phyloP scores from a whole-genome alignment of 441 rosid genomes.

The Omphalea diandra region DNA sequence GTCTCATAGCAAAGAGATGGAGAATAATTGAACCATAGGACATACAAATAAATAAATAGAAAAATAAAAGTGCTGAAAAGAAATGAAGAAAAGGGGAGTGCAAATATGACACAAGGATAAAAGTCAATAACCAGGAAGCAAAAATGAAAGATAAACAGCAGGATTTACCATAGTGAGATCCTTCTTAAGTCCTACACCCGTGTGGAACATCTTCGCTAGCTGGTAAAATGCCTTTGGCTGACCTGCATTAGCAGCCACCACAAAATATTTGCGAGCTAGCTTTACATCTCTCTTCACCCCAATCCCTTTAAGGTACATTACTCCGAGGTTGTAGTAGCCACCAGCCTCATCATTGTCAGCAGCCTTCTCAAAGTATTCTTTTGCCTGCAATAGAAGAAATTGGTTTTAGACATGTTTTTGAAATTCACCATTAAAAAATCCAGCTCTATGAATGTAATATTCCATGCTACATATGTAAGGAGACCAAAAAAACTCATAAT shows the following conservation, averaged over 20 bases:
- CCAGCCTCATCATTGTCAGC: slow-evolving; percentile 77
- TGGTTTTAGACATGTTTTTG: not conserved
- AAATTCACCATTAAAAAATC: not conserved
- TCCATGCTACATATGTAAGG: not conserved
- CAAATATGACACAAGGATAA: not conserved
- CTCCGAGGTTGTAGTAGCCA: slow-evolving; percentile 96
- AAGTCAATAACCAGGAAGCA: not conserved
- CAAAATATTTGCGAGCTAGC: slow-evolving; percentile 66
- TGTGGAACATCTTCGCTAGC: slow-evolving; percentile 98
- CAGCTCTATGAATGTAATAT: not conserved
- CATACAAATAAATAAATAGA: not conserved
- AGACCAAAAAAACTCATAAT: not conserved
- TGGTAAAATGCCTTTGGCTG: slow-evolving; percentile 99
- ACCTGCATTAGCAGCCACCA: slow-evolving; percentile 88
- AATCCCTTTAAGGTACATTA: slow-evolving; percentile 81
- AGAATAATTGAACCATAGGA: not conserved
- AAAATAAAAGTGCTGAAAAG: too few species aligned
- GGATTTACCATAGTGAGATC: slow-evolving; percentile 65
- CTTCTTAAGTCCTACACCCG: slow-evolving; percentile 90
- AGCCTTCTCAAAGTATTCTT: slow-evolving; percentile 90
- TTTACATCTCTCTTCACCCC: slow-evolving; percentile 91
- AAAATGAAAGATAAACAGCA: not conserved
- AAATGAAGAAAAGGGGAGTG: not conserved
- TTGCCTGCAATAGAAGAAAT: slow-evolving; percentile 58
- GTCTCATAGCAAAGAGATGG: not conserved